Evolutionary conservation across 2,329 filamentous ascomycete species (phyloP).

Genomic region (Ilyonectria robusta): DNA sequence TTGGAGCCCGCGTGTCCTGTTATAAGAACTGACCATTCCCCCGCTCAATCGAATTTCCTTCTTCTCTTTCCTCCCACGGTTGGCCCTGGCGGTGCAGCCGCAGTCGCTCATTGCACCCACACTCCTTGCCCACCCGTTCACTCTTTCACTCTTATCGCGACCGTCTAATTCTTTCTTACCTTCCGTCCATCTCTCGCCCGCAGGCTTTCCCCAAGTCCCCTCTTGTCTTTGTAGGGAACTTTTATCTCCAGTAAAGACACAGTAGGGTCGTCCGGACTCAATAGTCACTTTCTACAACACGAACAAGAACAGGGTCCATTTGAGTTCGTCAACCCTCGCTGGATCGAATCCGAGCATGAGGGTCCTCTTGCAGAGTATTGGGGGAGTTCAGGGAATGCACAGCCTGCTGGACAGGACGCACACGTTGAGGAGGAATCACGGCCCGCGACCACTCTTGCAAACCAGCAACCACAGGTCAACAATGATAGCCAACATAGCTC

Average conservation of each 20-base stretch:
- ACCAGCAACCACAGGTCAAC: not conserved
- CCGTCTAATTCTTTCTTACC: not conserved
- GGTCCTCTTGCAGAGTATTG: conserved; percentile 17
- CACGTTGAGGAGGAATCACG: conserved; percentile 10
- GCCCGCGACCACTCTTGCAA: not conserved
- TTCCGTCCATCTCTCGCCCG: not conserved
- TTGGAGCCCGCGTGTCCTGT: not conserved
- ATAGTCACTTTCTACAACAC: not conserved
- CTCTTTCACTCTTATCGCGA: not conserved
- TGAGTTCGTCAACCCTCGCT: not conserved
- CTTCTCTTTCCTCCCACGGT: not conserved
- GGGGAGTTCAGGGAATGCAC: not conserved
- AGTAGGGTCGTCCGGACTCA: not conserved
- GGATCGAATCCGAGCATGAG: conserved; percentile 11
- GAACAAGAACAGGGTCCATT: not conserved
- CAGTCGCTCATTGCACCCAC: conserved; percentile 6
- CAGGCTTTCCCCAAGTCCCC: not conserved
- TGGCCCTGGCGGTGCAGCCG: conserved; percentile 15
- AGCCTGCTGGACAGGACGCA: conserved; percentile 21
- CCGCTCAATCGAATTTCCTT: not conserved
- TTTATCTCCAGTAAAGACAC: not conserved
- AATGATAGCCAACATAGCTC: not conserved
- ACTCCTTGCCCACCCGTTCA: conserved; percentile 3
- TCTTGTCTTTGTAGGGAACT: not conserved
- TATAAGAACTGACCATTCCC: not conserved